Conservation (phyloP, 2,329 filamentous ascomycete species). For the Colletotrichum costaricense region DNA sequence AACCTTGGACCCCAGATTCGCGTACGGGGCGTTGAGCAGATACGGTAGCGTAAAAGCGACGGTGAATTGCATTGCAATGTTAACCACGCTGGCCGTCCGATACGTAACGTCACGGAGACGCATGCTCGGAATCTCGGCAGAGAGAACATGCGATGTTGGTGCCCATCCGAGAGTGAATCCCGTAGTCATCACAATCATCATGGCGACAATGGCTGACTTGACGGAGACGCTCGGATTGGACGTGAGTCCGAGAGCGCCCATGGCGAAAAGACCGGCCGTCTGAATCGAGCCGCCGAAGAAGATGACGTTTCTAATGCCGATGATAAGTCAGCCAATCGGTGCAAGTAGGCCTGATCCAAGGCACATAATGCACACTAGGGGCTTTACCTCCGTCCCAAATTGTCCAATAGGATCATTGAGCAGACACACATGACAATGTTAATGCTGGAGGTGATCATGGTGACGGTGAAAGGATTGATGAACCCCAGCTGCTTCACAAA, state of each 20-base stretch:
- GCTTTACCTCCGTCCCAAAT: conserved; percentile 34
- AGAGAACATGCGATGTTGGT: conserved; percentile 48
- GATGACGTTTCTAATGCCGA: not conserved
- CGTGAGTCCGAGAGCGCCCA: conserved; percentile 9
- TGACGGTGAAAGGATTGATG: conserved; percentile 41
- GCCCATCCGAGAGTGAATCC: conserved; percentile 48
- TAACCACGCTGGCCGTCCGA: not conserved
- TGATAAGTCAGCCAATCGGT: conserved; percentile 17
- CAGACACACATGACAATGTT: conserved; percentile 35
- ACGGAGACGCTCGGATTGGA: conserved; percentile 31
- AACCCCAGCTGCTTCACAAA: conserved; percentile 43
- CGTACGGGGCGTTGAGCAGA: conserved; percentile 48
- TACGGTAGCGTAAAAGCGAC: conserved; percentile 52
- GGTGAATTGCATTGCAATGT: conserved; percentile 42
- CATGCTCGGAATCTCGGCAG: conserved; percentile 46
- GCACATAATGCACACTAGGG: not conserved
- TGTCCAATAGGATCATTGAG: conserved; percentile 37
- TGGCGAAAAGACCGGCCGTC: conserved; percentile 7
- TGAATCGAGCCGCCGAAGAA: conserved; percentile 8
- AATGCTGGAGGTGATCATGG: conserved; percentile 36
- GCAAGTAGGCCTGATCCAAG: not conserved
- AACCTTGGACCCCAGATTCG: conserved; percentile 42
- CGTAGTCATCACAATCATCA: conserved; percentile 44
- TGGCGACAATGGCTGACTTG: conserved; percentile 45
- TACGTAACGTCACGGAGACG: conserved; percentile 46